Conservation (phyloP, 208 protist species). For the Blastocrithidia nonstop region DNA sequence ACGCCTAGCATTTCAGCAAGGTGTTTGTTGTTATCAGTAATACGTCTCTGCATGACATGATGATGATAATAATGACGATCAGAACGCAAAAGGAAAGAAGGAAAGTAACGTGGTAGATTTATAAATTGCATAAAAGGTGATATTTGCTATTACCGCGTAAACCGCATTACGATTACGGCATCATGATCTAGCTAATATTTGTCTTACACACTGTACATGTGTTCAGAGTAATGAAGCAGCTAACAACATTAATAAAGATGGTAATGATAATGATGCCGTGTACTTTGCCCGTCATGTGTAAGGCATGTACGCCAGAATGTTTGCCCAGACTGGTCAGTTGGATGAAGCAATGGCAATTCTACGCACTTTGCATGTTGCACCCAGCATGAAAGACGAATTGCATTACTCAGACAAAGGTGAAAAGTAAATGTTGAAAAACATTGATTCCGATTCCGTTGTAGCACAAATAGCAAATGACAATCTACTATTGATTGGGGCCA, state of each 20-base stretch:
- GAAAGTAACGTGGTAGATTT: too few species aligned
- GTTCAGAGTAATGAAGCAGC: conserved; percentile 6
- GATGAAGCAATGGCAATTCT: conserved; percentile 13
- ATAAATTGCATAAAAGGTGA: too few species aligned
- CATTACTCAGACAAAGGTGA: not conserved
- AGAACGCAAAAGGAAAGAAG: too few species aligned
- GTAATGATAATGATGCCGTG: too few species aligned
- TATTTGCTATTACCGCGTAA: too few species aligned
- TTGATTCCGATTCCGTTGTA: not conserved
- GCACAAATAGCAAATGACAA: conserved; percentile 11
- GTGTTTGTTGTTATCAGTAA: too few species aligned
- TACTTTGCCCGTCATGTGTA: too few species aligned
- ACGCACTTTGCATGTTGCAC: not conserved
- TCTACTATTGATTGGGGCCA: conserved; percentile 37
- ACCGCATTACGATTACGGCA: too few species aligned
- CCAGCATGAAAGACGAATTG: not conserved
- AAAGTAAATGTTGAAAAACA: not conserved
- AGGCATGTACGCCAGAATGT: conserved; percentile 62
- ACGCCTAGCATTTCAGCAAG: too few species aligned
- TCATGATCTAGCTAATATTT: conserved; percentile 55
- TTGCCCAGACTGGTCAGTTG: conserved; percentile 55
- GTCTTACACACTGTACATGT: conserved; percentile 30
- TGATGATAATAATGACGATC: too few species aligned
- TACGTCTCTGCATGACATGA: too few species aligned
- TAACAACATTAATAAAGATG: too few species aligned